Conservation (phyloP, 768 basidiomycete species). For the Hericium erinaceus region DNA sequence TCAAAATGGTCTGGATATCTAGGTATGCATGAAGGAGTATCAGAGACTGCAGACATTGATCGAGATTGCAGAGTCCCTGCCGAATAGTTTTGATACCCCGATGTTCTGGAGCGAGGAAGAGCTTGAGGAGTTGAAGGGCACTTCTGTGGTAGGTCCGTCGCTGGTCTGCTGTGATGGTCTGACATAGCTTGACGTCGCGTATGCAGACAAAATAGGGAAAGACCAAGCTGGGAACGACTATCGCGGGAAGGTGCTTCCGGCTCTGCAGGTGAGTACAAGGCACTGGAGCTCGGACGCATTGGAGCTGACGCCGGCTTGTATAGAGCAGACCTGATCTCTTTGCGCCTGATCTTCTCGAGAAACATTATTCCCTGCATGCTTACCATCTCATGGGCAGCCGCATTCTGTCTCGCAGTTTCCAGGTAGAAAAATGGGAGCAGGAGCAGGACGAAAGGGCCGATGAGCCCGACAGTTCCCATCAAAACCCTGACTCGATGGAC, state of each 20-base stretch:
- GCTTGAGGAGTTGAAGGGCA: constrained; percentile 66
- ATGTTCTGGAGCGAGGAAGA: constrained; percentile 90
- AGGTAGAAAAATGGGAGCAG: constrained; percentile 50
- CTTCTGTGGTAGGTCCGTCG: constrained; percentile 74
- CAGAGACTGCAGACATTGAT: not conserved
- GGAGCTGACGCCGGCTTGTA: not conserved
- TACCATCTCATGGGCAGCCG: constrained; percentile 90
- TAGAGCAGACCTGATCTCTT: constrained; percentile 73
- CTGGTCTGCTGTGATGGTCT: not conserved
- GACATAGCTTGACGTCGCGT: not conserved
- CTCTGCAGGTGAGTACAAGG: constrained; percentile 46
- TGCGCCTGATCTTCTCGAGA: constrained; percentile 26
- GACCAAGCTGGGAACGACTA: constrained; percentile 75
- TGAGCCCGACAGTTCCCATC: constrained; percentile 19
- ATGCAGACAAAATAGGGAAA: constrained; percentile 77
- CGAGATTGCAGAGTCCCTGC: constrained; percentile 47
- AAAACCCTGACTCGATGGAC: constrained; percentile 17
- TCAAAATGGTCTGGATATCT: constrained; percentile 72
- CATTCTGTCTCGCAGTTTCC: constrained; percentile 89
- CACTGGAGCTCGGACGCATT: not conserved
- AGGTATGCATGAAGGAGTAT: constrained; percentile 30
- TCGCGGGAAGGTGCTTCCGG: constrained; percentile 52
- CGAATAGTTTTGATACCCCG: constrained; percentile 70
- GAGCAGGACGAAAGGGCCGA: constrained; percentile 23
- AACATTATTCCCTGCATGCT: constrained; percentile 54